Evolutionary conservation across 192 early-diverging fungal genomes (phyloP), one percentile per base, ranked within the genome.

Genomic region (Coemansia aciculifera): DNA sequence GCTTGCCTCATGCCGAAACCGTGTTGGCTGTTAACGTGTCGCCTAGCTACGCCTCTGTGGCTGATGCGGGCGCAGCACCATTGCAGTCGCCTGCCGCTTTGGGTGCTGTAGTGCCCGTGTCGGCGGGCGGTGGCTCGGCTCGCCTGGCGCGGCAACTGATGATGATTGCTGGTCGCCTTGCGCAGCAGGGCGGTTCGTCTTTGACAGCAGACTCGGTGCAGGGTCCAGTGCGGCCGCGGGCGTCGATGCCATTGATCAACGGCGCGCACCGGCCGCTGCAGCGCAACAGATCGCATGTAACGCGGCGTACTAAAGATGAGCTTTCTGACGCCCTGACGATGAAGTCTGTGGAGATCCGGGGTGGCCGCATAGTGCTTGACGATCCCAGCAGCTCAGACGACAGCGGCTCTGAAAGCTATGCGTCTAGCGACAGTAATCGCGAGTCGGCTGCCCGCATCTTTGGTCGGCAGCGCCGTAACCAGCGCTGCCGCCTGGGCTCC

Each of bases 271-370:
- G 79, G 38, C 23, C 66, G 51, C 68, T 68, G 60, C 79, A 77
- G 71, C 71, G 74, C 39, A 73, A 68, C 17, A 39, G 74, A 40
- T 81, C 79, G 34, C 78, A 80, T 5, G 72, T 52, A 49, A 29
- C 65, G 21, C 62, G 73, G 15, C 31, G 39, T 3, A 52, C 52
- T 17, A 42, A 69, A 9, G 79, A 82, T 42, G 79, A 82, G 66
- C 71, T 77, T 9, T 49, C 75, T 0, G 74, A 70, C 17, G 79
- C 79, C 19, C 71, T 82, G 64, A 82, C 79, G 5, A 82, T 82
- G 79, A 82, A 82, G 66, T 67, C 75, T 15, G 79, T 82, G 23
- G 79, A 82, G 72, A 82, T 82, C 56, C 74, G 74, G 32, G 79
- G 79, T 34, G 79, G 79, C 17, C 66, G 79, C 43, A 82, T 82